phyloP scores from a whole-genome alignment of 176 grass and related monocot species.

The Avena eriantha region DNA sequence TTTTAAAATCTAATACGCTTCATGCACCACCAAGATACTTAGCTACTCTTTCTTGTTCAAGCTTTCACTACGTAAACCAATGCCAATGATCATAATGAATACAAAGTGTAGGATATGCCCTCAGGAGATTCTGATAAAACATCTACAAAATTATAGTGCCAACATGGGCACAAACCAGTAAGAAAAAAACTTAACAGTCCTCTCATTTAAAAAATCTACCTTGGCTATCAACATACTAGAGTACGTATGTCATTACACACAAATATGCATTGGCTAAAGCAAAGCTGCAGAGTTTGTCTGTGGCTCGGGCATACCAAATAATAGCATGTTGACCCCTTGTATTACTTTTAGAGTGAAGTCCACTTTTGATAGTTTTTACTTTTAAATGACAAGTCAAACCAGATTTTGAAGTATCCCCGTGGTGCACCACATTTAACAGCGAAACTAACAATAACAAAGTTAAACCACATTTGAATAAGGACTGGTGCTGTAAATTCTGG shows the following conservation, averaged over 20 bases:
- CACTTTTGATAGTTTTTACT: neutral
- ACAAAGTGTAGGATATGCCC: neutral
- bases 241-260: neutral
- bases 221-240: neutral
- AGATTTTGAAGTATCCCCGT: neutral
- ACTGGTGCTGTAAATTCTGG: neutral
- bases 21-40: neutral
- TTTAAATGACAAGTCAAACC: neutral
- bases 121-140: neutral
- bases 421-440: neutral
- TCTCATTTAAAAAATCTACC: neutral
- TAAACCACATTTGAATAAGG: neutral
- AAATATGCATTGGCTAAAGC: neutral
- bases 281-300: neutral
- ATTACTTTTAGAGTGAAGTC: neutral
- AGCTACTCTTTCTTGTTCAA: constrained; percentile 9
- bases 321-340: neutral
- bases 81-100: neutral
- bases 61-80: neutral
- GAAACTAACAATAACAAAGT: neutral
- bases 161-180: neutral
- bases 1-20: neutral
- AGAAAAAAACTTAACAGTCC: neutral
- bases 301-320: neutral
- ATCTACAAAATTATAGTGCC: neutral